phyloP scores from a whole-genome alignment of 495 filamentous ascomycete genomes.

The Coniosporium apollinis region DNA sequence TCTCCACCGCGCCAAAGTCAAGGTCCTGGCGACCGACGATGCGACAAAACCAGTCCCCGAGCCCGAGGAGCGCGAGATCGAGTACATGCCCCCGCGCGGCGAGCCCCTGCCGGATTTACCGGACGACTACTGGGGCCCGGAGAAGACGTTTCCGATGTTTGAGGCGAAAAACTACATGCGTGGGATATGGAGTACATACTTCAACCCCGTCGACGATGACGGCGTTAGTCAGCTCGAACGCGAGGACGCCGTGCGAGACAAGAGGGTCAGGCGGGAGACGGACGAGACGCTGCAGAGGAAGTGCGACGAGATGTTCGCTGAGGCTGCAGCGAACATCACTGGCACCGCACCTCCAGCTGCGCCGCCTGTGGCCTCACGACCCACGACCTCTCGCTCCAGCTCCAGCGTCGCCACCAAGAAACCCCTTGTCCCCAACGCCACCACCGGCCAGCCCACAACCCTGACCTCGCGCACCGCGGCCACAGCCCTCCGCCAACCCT shows the following conservation, averaged over 20 bases:
- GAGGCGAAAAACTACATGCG: conserved; percentile 48
- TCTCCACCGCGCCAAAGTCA: conserved; percentile 27
- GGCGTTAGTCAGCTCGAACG: conserved; percentile 47
- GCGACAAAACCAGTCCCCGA: conserved; percentile 18
- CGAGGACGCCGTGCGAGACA: conserved; percentile 37
- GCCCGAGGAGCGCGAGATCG: conserved; percentile 55
- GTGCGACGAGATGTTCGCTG: conserved; percentile 12
- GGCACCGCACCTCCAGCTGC: conserved; percentile 6
- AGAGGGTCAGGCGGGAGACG: conserved; percentile 36
- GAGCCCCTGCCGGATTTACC: conserved; percentile 61
- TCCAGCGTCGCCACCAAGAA: neutral
- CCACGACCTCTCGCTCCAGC: conserved; percentile 4
- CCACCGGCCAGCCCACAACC: conserved; percentile 21
- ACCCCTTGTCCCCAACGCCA: neutral
- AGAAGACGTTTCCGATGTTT: conserved; percentile 29
- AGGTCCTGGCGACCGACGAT: conserved; percentile 26
- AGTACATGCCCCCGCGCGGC: conserved; percentile 62
- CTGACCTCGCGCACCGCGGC: conserved; percentile 37
- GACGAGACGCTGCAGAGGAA: conserved; percentile 37
- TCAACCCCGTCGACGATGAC: conserved; percentile 47
- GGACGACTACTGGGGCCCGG: conserved; percentile 48
- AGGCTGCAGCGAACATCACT: conserved; percentile 4
- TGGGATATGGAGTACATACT: conserved; percentile 48
- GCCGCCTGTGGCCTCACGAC: conserved; percentile 1
- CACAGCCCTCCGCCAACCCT: conserved; percentile 31